Evolutionary conservation across 192 early-diverging fungal genomes (phyloP), one percentile per base, ranked within the genome.

Genomic region (Entomortierella chlamydospora): DNA sequence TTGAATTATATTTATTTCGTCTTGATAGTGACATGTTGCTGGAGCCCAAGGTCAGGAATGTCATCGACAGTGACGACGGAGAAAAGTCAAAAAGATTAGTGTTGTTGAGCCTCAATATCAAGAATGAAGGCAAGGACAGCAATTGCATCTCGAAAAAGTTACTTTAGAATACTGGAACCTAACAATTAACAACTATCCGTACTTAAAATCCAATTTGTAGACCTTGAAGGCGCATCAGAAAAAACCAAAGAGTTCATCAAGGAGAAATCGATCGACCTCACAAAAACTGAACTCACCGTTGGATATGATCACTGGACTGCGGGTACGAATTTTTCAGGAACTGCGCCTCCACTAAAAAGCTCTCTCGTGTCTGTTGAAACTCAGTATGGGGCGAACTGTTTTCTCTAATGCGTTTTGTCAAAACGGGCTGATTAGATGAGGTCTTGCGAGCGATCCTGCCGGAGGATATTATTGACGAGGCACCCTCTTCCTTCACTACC

Each of bases 381-480:
- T n/a, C n/a, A n/a, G n/a, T 9, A 23, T 12, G 25, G 6, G n/a
- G 20, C 2, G 10, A 58, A 58, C 26, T 28, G 18, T 4, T 23
- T 26, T 11, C 43, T 33, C 10, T 10, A 43, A 12, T 45, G 25
- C 17, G 42, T 8, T 1, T 29, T 39, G 18, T 30, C 25, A 17
- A 2, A 10, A 10, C 10, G 10, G 5, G 8, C 26, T 54, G 23
- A 28, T 28, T 68, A 87, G 96, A 99, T 55, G 94, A 99, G 64
- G 87, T 99, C n/a, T 82, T 99, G 30, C 83, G 91, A 33, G 92
- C 98, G 10, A 88, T 99, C 7, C 78, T 99, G 2, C 98, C 98
- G 1, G 89, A 91, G 34, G 86, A 91, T 12, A 63, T 88, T 37
- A 65, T 73, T n/a, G 72, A 72, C 41, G 94, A 98, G 59, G 90